Base-by-base conservation (phyloP, 371 early-diverging fungal species). In the Mucor racemosus region DNA sequence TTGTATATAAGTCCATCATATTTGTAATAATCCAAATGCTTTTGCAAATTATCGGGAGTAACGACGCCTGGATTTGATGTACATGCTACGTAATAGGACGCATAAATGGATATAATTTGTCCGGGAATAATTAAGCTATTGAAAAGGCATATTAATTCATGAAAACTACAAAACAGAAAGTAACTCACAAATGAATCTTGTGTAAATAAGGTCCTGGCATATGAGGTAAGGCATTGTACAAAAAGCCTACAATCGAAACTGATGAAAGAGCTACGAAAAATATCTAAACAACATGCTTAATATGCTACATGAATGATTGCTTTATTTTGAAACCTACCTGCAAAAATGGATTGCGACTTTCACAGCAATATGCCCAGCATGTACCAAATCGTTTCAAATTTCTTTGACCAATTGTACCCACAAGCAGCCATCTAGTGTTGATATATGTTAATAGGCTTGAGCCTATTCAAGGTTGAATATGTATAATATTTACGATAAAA, bases 1-100 rank as follows among this genome's bases (percentile, higher is more conserved):
- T 85, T 76, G 58, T 84, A 93, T 10, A 92, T 70, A 3, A 92
- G 62, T 9, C 76, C 70, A 69, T 93, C 92, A 68, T 89, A 89
- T 2, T 77, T 72, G 64, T 86, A 92, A 54, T 80, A 61, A 2
- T 82, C 76, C 54, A 86, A 74, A 21, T 86, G 86, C 5, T 65
- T 65, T 35, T 79, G 68, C 6, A 86, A 77, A 61, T 93, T 93
- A 0, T 77, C 75, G 1, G 74, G 66, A 8, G 81, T 81, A 31
- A 93, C 81, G 7, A 80, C 71, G 6, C 92, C 93, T 2, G 93
- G 92, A 62, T 92, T 85, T 8, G 86, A 71, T 7, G 75, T 69
- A 34, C 91, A 89, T 1, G 88, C 89, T 19, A 87, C 58, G 39
- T 81, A 82, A 64, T 86, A 87, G 54, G 78, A 70, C 10, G 62